phyloP scores from a whole-genome alignment of 2,329 filamentous ascomycete genomes.

The Calonectria pteridis region DNA sequence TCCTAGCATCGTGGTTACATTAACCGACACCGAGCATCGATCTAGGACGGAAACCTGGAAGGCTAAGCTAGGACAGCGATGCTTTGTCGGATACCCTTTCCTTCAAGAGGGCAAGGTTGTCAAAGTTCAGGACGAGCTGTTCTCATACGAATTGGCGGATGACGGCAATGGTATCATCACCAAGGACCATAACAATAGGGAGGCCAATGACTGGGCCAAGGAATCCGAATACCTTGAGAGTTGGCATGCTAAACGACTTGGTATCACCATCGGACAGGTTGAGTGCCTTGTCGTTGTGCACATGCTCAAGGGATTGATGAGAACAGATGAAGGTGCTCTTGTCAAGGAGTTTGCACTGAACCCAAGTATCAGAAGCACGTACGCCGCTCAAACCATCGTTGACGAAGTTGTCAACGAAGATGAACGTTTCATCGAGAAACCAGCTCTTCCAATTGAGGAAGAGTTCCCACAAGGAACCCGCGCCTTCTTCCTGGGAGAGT shows the following conservation, averaged over 20 bases:
- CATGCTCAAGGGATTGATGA: constrained; percentile 90
- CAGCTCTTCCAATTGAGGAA: constrained; percentile 87
- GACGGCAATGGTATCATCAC: constrained; percentile 74
- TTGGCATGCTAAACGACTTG: constrained; percentile 90
- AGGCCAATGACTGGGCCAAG: constrained; percentile 86
- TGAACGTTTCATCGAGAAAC: constrained; percentile 90
- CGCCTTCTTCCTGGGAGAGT: constrained; percentile 95
- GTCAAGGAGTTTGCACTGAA: constrained; percentile 94
- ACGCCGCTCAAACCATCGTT: constrained; percentile 91
- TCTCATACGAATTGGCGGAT: constrained; percentile 82
- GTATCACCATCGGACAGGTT: constrained; percentile 86
- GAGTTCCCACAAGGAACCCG: constrained; percentile 88
- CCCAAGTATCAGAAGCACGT: constrained; percentile 87
- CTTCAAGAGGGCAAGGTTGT: constrained; percentile 92
- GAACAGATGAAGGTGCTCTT: constrained; percentile 90
- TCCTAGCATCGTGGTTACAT: constrained; percentile 93
- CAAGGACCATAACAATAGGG: constrained; percentile 78
- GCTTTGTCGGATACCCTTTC: constrained; percentile 95
- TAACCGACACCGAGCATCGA: constrained; percentile 79
- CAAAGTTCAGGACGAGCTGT: constrained; percentile 91
- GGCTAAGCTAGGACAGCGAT: constrained; percentile 83
- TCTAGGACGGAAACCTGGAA: constrained; percentile 80
- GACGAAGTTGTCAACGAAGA: constrained; percentile 92
- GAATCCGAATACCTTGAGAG: constrained; percentile 88
- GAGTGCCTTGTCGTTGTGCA: constrained; percentile 93